Conservation (phyloP, 805 yeast species). For the Middelhovenomyces tepae region DNA sequence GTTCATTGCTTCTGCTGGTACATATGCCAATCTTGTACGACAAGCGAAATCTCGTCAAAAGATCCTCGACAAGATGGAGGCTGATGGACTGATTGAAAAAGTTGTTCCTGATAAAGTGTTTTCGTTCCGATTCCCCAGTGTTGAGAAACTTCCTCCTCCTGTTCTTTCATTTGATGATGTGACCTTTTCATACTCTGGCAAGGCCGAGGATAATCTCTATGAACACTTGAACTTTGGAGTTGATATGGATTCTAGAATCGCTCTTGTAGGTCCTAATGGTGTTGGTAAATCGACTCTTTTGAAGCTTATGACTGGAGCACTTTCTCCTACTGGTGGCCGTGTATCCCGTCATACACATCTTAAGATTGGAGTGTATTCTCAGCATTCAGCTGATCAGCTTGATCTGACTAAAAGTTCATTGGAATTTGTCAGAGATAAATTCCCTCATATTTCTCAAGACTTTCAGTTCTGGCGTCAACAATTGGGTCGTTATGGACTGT, state of each 20-base stretch:
- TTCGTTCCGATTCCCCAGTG: constrained; percentile 88
- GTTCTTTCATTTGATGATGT: constrained; percentile 94
- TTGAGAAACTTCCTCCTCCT: constrained; percentile 97
- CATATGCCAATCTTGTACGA: constrained; percentile 95
- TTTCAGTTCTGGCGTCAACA: constrained; percentile 95
- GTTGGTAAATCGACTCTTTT: constrained; percentile 95
- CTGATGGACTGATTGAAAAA: constrained; percentile 87
- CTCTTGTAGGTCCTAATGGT: constrained; percentile 98
- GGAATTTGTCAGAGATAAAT: constrained; percentile 94
- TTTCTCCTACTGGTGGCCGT: constrained; percentile 86
- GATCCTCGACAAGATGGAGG: constrained; percentile 99
- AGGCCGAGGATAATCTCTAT: constrained; percentile 79
- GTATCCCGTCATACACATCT: constrained; percentile 96
- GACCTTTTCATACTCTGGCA: constrained; percentile 71
- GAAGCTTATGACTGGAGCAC: constrained; percentile 93
- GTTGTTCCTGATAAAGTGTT: constrained; percentile 91
- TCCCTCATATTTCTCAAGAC: constrained; percentile 85
- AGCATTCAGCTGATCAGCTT: constrained; percentile 97
- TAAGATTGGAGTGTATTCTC: constrained; percentile 97
- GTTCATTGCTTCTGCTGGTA: constrained; percentile 99
- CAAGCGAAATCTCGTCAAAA: constrained; percentile 99
- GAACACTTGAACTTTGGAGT: constrained; percentile 92
- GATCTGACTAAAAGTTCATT: constrained; percentile 92
- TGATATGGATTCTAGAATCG: constrained; percentile 98
- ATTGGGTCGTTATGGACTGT: constrained; percentile 94